A percentile compares a stretch with the other conserved stretches of the same genome.
Conservation (phyloP, 1,139 yeast species). For the Saccharomyces hybrid region DNA sequence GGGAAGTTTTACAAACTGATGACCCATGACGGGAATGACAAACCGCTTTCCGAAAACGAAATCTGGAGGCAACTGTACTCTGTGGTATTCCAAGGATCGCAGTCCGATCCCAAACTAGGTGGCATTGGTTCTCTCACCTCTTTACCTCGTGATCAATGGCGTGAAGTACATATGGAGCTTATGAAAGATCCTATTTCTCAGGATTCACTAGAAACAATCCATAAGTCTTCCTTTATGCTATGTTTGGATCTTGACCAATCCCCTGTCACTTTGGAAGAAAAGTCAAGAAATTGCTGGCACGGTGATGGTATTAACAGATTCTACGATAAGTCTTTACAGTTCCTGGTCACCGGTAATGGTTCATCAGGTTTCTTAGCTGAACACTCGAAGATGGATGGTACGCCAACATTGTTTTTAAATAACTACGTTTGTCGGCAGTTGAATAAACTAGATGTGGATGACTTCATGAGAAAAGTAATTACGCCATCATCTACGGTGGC, state of each 20-base stretch:
- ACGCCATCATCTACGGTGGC: slow-evolving; percentile 22
- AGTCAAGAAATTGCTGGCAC: slow-evolving; percentile 87
- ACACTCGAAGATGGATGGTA: slow-evolving; percentile 97
- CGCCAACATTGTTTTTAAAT: slow-evolving; percentile 86
- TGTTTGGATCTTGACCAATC: slow-evolving; percentile 60
- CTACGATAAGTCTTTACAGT: slow-evolving; percentile 88
- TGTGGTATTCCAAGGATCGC: slow-evolving; percentile 37
- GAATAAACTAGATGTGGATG: slow-evolving; percentile 39
- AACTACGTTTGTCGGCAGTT: slow-evolving; percentile 62
- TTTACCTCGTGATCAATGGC: slow-evolving; percentile 82
- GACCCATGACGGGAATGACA: slow-evolving; percentile 51
- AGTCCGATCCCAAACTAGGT: slow-evolving; percentile 27
- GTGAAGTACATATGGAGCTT: slow-evolving; percentile 52
- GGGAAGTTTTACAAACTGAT: slow-evolving; percentile 78
- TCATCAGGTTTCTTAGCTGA: slow-evolving; percentile 91
- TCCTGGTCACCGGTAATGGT: slow-evolving; percentile 75
- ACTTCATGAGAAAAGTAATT: slow-evolving; percentile 32
- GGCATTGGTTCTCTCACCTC: slow-evolving; percentile 78
- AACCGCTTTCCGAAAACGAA: slow-evolving; percentile 51
- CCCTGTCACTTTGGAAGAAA: slow-evolving; percentile 79
- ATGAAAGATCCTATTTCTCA: slow-evolving; percentile 48
- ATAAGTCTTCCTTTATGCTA: slow-evolving; percentile 71
- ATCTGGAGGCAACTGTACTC: slow-evolving; percentile 58
- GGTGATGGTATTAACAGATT: slow-evolving; percentile 88
- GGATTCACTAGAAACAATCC: slow-evolving; percentile 59